These are phyloP conservation scores for Ceratocystis smalleyi DNA, from an alignment of 2,329 filamentous ascomycete species.

Conservation along the genomic window DNA sequence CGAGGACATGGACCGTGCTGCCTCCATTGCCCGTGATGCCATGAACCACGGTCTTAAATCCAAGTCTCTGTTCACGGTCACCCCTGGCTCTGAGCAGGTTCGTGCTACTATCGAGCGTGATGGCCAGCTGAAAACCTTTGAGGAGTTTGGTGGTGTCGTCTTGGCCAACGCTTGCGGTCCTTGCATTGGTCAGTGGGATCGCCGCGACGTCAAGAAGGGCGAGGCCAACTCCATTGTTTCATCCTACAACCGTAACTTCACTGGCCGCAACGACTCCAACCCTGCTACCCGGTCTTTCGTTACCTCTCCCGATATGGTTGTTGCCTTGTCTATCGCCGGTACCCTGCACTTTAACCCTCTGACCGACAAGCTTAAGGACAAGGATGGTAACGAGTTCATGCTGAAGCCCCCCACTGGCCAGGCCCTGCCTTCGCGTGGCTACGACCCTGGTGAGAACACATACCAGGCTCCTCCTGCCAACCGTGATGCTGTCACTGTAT, in stretches of 20 bases:
- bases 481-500: conserved; percentile 55
- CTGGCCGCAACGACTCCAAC: conserved; percentile 91
- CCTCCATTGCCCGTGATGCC: conserved; percentile 81
- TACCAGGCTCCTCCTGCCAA: conserved; percentile 89
- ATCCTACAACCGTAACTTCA: conserved; percentile 99
- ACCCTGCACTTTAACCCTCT: conserved; percentile 87
- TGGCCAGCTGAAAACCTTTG: conserved; percentile 82
- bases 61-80: conserved; percentile 86
- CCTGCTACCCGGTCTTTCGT: conserved; percentile 89
- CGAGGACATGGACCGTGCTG: conserved; percentile 84
- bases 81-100: conserved; percentile 93
- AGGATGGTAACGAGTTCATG: conserved; percentile 91
- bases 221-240: conserved; percentile 92
- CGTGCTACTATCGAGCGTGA: conserved; percentile 83
- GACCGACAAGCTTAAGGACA: conserved; percentile 80
- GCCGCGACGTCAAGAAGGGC: conserved; percentile 85
- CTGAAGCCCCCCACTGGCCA: conserved; percentile 65
- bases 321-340: conserved; percentile 72
- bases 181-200: conserved; percentile 92
- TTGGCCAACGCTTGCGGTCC: conserved; percentile 90
- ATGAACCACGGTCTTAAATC: conserved; percentile 85
- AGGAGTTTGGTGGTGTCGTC: conserved; percentile 89
- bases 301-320: conserved; percentile 76
- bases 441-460: conserved; percentile 81
- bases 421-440: conserved; percentile 65